These are phyloP conservation scores for Suhomyces pyralidae DNA, from an alignment of 805 yeast species.

Conservation along the genomic window DNA sequence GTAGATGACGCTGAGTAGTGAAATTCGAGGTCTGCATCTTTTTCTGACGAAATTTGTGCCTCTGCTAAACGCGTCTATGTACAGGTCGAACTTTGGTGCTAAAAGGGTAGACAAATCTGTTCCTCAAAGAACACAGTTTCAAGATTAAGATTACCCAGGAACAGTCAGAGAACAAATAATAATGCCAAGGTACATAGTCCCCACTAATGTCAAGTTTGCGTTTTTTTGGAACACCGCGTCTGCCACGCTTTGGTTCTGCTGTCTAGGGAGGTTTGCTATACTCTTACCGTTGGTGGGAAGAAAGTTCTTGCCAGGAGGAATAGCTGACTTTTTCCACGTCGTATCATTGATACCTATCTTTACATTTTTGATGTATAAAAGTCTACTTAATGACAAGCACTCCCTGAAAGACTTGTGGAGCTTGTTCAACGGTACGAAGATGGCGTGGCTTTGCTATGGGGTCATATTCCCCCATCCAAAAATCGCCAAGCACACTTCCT, in stretches of 20 bases:
- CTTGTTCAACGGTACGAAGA: conserved; percentile 25
- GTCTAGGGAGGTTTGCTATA: conserved; percentile 47
- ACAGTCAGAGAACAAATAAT: not conserved
- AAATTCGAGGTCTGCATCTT: not conserved
- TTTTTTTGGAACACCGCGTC: conserved; percentile 34
- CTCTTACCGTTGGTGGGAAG: conserved; percentile 65
- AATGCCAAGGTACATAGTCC: conserved; percentile 11
- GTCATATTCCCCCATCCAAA: conserved; percentile 42
- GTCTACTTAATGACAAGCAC: conserved; percentile 12
- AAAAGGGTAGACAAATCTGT: not conserved
- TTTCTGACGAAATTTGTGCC: not conserved
- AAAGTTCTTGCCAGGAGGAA: conserved; percentile 65
- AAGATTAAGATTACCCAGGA: not conserved
- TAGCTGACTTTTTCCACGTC: conserved; percentile 59
- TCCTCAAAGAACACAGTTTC: not conserved
- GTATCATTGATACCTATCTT: conserved; percentile 35
- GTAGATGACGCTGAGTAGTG: not conserved
- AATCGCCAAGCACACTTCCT: conserved; percentile 40
- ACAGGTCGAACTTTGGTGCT: not conserved
- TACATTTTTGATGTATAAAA: conserved; percentile 16
- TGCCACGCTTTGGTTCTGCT: conserved; percentile 47
- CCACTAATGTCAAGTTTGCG: conserved; percentile 29
- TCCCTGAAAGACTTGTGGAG: conserved; percentile 23
- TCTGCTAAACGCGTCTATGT: not conserved
- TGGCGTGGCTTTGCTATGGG: conserved; percentile 40